Base-by-base conservation (phyloP, 805 yeast genomes). In the Zygoascus bituminiphila region DNA sequence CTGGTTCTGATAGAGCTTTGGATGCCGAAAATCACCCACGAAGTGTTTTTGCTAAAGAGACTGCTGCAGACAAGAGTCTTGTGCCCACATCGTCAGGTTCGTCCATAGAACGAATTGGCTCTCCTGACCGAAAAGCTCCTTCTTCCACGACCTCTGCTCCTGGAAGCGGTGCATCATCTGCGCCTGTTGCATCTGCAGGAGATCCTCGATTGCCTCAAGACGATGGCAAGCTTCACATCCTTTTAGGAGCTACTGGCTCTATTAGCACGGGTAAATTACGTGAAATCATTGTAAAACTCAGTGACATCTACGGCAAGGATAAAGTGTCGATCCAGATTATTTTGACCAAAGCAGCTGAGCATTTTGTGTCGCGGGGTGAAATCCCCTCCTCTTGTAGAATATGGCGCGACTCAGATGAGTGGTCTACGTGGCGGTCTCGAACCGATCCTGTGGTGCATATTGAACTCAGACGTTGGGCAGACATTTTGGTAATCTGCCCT, bases 391-490 rank as follows among this genome's bases (percentile, higher is more conserved):
- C 82, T 57, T 87, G 88, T 21, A 82, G 81, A 52, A 78, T 89
- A 15, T 91, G 98, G 98, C 76, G 89, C 60, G 97, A 93, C 61
- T 76, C 77, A 50, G 98, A 93, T 63, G 98, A 91, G 67, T 91
- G 98, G 98, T 70, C 70, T 29, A 79, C 82, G n/a, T 91, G 97
- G 84, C 81, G 81, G 57, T 66, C 72, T 41, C 74, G 94, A 52
- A 73, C 81, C 48, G 98, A 93, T 65, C 97, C 98, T 1, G 95
- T 93, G 33, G 72, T 93, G 54, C 98, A 91, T 67, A 88, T 91
- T 56, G 98, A 93, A 68, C 72, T 91, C 51, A 80, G 98, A 51
- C 79, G 95, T 54, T 91, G 98, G 98, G 98, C 98, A 1, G 97
- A 91, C 66, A 80, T 93, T 39, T 72, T 93, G 44, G 76, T 93